Evolutionary conservation across 768 basidiomycete genomes (phyloP).

Genomic region (Serendipita sp.): DNA sequence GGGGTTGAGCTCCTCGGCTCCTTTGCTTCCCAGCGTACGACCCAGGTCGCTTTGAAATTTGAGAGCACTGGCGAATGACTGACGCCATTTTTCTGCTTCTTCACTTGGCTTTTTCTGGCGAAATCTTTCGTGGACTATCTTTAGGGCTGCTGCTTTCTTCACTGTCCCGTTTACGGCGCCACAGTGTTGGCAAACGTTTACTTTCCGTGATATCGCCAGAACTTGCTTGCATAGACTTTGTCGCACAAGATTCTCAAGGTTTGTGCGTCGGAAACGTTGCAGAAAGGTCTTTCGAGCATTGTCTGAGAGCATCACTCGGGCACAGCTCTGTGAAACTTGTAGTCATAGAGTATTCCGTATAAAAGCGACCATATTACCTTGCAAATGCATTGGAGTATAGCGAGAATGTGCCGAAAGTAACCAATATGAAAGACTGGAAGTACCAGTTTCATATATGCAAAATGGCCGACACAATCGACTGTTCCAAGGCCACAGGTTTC

Average conservation of each 20-base stretch:
- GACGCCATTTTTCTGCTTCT: constrained; percentile 77
- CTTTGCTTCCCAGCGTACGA: constrained; percentile 70
- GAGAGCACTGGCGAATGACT: constrained; percentile 63
- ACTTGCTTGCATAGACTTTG: constrained; percentile 70
- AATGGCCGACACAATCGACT: constrained; percentile 94
- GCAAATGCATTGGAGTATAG: constrained; percentile 89
- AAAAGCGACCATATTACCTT: constrained; percentile 37
- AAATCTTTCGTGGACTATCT: constrained; percentile 96
- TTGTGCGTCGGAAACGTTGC: constrained; percentile 76
- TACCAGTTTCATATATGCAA: constrained; percentile 93
- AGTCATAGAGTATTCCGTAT: not conserved
- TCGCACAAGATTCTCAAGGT: constrained; percentile 85
- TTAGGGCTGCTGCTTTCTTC: constrained; percentile 87
- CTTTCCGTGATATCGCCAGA: constrained; percentile 74
- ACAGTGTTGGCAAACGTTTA: constrained; percentile 85
- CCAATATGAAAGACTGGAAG: constrained; percentile 98
- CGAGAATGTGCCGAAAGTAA: constrained; percentile 91
- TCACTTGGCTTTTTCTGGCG: constrained; percentile 83
- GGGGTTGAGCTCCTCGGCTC: constrained; percentile 86
- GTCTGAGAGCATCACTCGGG: constrained; percentile 78
- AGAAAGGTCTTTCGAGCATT: constrained; percentile 70
- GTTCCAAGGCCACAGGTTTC: constrained; percentile 87
- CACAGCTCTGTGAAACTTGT: constrained; percentile 42
- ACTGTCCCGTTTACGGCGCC: constrained; percentile 86
- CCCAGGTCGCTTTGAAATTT: constrained; percentile 77